Conservation (phyloP, 495 filamentous ascomycete species). For the Ramalina intermedia region DNA sequence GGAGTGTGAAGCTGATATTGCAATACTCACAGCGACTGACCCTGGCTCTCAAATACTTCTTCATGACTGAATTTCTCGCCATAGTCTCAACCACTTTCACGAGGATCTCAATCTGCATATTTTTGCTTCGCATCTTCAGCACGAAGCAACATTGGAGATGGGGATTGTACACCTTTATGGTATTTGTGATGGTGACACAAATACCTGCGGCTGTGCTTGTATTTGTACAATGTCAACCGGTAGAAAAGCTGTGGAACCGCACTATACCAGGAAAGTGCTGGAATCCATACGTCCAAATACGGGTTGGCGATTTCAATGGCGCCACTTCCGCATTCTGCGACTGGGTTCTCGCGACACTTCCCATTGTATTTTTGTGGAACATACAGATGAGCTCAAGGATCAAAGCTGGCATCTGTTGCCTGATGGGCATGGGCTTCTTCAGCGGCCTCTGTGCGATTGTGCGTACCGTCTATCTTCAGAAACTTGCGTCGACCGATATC, state of each 20-base stretch:
- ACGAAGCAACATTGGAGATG: constrained; percentile 22
- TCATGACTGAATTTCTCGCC: constrained; percentile 30
- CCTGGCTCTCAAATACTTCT: constrained; percentile 22
- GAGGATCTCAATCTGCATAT: constrained; percentile 32
- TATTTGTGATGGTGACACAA: constrained; percentile 21
- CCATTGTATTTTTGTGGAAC: constrained; percentile 9
- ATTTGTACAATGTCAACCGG: constrained; percentile 29
- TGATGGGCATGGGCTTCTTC: constrained; percentile 9
- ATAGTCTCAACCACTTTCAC: constrained; percentile 28
- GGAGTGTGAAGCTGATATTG: too few species aligned
- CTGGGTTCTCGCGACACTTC: constrained; percentile 28
- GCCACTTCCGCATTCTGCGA: constrained; percentile 26
- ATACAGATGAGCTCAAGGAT: constrained; percentile 1
- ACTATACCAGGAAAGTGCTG: constrained; percentile 25
- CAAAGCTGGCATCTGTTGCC: constrained; percentile 1
- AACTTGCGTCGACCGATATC: neutral
- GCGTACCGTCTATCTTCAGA: neutral
- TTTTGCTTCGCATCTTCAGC: constrained; percentile 28
- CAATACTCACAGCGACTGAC: neutral
- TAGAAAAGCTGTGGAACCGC: constrained; percentile 30
- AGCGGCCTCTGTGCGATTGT: neutral
- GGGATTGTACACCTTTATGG: constrained; percentile 26
- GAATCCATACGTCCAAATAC: constrained; percentile 22
- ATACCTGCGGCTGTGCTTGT: constrained; percentile 29
- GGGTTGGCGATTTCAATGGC: constrained; percentile 30